Evolutionary conservation across 768 basidiomycete genomes (phyloP), one percentile per base, ranked within the genome.

Genomic region (Mycena sanguinolenta): DNA sequence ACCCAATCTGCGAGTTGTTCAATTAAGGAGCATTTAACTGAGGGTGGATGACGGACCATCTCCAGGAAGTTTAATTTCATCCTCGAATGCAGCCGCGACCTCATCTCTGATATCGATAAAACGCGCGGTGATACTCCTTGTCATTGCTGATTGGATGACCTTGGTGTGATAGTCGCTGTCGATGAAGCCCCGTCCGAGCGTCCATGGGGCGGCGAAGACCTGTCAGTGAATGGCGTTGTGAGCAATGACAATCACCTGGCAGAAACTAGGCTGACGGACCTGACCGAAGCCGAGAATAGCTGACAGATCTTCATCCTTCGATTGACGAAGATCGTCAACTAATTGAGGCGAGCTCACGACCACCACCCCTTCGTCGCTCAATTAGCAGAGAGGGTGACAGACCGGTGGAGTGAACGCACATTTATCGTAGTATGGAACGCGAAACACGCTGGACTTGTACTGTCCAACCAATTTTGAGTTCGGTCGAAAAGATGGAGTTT

Each of bases 251-350:
- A 55, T 5, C 13, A 21, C 7, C n/a, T n/a, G n/a, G 5, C 21
- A 17, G 2, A 21, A 1, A 13, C 14, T 4, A 34, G 17, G 9
- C 1, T 4, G 14, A 54, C 72, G 16, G 65, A 83, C 82, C 1
- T 80, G 77, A 14, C 71, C 60, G 25, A 75, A 65, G 27, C 61
- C 54, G 17, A 79, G 77, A 1, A 55, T 28, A 6, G 54, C 54
- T 21, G 78, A 80, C 1, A 83, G 73, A 19, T 79, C 68, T 5
- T 82, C 78, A 7, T 82, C 78, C 0, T 71, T 63, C 0, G 81
- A 81, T 58, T 74, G 77, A 27, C 86, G 82, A 23, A 91, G 74
- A 54, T 90, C 89, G 5, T 89, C 86, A 12, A 89, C 76, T 57
- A 84, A 77, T 36, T 83, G 71, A 0, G 79, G 76, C 2, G 86